Percentiles rank a stretch among this genome's conserved stretches.
These are phyloP conservation scores for Annulohypoxylon stygium DNA, from an alignment of 495 filamentous ascomycete genomes.

Conservation along the genomic window DNA sequence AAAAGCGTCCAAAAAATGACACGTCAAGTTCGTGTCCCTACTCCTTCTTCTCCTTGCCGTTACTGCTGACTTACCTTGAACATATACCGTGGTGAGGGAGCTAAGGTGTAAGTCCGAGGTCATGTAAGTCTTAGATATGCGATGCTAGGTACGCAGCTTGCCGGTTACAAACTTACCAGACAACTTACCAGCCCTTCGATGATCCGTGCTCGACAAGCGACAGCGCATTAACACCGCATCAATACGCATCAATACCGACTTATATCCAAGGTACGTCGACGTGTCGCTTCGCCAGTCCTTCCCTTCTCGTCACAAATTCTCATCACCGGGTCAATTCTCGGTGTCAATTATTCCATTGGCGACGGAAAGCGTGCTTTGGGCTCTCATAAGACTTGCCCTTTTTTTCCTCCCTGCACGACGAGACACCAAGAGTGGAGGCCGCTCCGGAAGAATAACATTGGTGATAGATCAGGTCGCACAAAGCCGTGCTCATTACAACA, in stretches of 20 bases:
- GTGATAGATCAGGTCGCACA: conserved; percentile 47
- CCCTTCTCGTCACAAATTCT: conserved; percentile 35
- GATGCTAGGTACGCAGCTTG: background rate
- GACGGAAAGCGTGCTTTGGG: background rate
- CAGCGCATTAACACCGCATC: conserved; percentile 23
- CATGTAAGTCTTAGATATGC: conserved; percentile 3
- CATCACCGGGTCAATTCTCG: conserved; percentile 33
- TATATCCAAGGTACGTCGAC: conserved; percentile 13
- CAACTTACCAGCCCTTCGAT: conserved; percentile 14
- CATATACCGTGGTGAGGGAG: conserved; percentile 27
- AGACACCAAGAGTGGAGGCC: conserved; percentile 21
- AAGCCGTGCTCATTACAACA: conserved; percentile 29
- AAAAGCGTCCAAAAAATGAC: conserved; percentile 43
- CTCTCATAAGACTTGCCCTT: conserved; percentile 23
- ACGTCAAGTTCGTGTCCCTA: conserved; percentile 38
- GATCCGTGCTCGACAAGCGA: conserved; percentile 32
- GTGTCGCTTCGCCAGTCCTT: conserved; percentile 31
- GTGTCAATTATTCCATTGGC: conserved; percentile 27
- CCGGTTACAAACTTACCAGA: conserved; percentile 20
- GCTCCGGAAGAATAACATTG: conserved; percentile 30
- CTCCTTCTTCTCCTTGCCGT: conserved; percentile 12
- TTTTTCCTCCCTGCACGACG: conserved; percentile 17
- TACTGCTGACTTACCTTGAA: conserved; percentile 34
- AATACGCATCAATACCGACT: conserved; percentile 27
- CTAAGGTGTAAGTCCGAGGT: conserved; percentile 12